Conservation (phyloP, 2,329 filamentous ascomycete species). For the Fusarium mundagurra region DNA sequence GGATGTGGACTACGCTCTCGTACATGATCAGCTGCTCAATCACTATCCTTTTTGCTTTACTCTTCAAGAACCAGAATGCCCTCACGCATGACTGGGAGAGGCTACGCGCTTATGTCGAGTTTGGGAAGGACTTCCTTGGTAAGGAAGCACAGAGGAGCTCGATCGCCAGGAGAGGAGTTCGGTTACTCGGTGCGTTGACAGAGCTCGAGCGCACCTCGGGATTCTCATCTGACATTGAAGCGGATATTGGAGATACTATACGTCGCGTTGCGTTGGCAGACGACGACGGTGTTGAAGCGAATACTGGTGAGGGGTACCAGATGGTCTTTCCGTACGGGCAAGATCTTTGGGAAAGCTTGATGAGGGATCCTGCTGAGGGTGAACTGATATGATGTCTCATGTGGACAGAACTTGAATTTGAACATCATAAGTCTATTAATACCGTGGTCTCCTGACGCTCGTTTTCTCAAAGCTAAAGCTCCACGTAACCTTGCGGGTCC, state of each 20-base stretch:
- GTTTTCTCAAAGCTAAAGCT: conserved; percentile 46
- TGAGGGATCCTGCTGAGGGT: background rate
- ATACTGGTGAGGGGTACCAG: background rate
- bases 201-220: background rate
- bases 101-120: background rate
- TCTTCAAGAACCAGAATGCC: background rate
- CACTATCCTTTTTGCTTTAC: background rate
- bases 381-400: background rate
- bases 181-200: background rate
- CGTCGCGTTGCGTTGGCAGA: background rate
- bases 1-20: conserved; percentile 2
- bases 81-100: background rate
- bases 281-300: background rate
- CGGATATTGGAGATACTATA: background rate
- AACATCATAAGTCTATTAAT: background rate
- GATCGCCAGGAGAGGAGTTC: background rate
- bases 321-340: conserved; percentile 1
- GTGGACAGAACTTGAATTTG: background rate
- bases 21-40: conserved; percentile 6
- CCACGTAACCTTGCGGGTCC: conserved; percentile 43
- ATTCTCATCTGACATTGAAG: background rate
- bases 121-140: background rate
- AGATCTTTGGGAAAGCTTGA: background rate
- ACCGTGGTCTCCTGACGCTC: background rate
- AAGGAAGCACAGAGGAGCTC: background rate